Base-by-base conservation (phyloP, 2,329 filamentous ascomycete species). In the Dendrostoma leiphaemia region DNA sequence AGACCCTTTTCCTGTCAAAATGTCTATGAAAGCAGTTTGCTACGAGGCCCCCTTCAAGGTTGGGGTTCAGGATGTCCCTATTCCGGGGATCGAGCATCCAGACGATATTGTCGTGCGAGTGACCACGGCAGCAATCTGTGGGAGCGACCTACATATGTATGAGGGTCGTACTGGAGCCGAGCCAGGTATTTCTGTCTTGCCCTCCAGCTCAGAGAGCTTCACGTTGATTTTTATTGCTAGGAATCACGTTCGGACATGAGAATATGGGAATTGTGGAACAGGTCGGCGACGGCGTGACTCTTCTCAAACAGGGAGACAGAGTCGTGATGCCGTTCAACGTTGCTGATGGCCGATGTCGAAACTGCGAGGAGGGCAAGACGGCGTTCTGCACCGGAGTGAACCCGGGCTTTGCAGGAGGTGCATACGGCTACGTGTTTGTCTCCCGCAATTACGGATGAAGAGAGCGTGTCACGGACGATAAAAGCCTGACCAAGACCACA, bases 271-370 rank as follows among this genome's bases (percentile, higher is more conserved):
- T 81, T 21, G 71, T 84, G 0, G 72, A 79, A 35, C 76, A 84
- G 58, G 63, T 79, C 0, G 83, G 84, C 1, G 63, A 74, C 3
- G 84, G 83, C 6, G 83, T 86, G 1, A 84, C 81, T 0, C 69
- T 84, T 1, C 65, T 86, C 15, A 79, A 85, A 61, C 81, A 83
- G 59, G 83, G 83, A 3, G 83, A 87, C 57, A 76, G 83, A 2
- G 79, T 87, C 4, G 83, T 86, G 2, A 77, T 86, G 66, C 83
- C 84, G 0, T 86, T 86, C 71, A 86, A 86, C 52, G 83, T 85
- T 1, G 82, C 82, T 6, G 81, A 85, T 60, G 82, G 83, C 1
- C 74, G 83, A 12, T 87, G 84, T 65, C 75, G 77, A 17, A 85
- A 85, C 60, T 86, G 84, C 54, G 83, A 86, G 61, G 80, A 86